Evolutionary conservation across 2,329 filamentous ascomycete genomes (phyloP), one percentile per base, ranked within the genome.

Genomic region (Penicillium expansum): DNA sequence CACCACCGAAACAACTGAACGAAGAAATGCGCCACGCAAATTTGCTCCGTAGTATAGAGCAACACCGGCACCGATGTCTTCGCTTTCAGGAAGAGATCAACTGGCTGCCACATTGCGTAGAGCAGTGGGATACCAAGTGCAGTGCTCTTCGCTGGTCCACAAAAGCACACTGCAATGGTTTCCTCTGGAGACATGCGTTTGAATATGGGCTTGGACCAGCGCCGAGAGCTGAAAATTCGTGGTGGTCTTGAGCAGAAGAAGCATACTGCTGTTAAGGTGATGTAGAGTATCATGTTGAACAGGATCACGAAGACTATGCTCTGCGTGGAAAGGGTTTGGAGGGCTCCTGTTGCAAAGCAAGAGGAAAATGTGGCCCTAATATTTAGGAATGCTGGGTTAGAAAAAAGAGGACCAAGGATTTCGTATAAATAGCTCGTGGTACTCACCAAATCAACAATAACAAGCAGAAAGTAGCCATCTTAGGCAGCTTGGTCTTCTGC

Each of bases 111-210:
- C 83, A 91, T 90, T 57, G 87, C 83, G 32, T 84, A 83, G 49
- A 84, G 80, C 29, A 91, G 69, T 0, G 88, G 88, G 8, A 91
- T 87, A 0, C 87, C 87, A 56, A 91, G 77, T 3, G 84, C 86
- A 1, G 87, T 86, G 3, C 87, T 89, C 72, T 91, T 91, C 14
- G 87, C 87, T 0, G 88, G 86, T 27, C 85, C 86, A 65, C 87
- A 90, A 71, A 90, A 90, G 63, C 87, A 90, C 14, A 89, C 83
- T 0, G 88, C 86, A 48, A 90, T 82, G 0, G 87, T 83, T 64
- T 90, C 84, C 56, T 83, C 80, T 37, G 81, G 81, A 0, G 80
- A 74, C 69, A 89, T 60, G 27, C 59, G 62, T 35, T 60, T 62
- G 38, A 76, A 69, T 3, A 74, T 45, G n/a, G 58, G 47, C 14